Evolutionary conservation across 257 asterid genomes (phyloP).

Genomic region (Solanum phureja): DNA sequence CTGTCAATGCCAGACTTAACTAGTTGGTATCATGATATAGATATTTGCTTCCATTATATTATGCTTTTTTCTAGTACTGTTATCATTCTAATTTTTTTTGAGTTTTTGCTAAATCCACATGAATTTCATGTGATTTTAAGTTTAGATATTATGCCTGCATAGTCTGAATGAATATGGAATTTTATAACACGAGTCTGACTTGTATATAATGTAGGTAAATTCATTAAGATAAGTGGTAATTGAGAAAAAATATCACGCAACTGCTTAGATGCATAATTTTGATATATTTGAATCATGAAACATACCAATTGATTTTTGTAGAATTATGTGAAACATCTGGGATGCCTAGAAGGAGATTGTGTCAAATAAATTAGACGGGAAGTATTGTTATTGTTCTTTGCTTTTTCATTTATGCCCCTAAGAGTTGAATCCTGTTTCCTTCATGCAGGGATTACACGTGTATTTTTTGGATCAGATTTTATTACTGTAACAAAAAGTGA

Average conservation of each 20-base stretch:
- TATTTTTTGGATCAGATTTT: slow-evolving; percentile 88
- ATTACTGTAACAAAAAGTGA: slow-evolving; percentile 79
- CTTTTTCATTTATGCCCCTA: not conserved
- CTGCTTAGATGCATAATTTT: not conserved
- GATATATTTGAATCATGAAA: not conserved
- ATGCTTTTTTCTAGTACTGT: not conserved
- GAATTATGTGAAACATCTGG: not conserved
- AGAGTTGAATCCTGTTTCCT: not conserved
- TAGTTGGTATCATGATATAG: not conserved
- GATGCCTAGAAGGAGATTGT: not conserved
- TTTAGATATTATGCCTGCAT: not conserved
- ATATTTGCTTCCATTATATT: not conserved
- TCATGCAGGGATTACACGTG: slow-evolving; percentile 62
- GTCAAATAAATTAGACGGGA: not conserved
- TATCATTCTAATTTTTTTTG: not conserved
- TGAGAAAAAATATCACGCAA: not conserved
- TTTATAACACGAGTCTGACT: not conserved
- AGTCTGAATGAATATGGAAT: not conserved
- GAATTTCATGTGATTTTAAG: not conserved
- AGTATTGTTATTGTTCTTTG: not conserved
- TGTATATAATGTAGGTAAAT: not conserved
- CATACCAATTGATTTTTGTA: not conserved
- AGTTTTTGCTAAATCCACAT: not conserved
- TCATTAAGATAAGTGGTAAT: not conserved
- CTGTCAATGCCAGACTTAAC: not conserved